phyloP scores from a whole-genome alignment of 345 rosid species.

The Viola odorata region DNA sequence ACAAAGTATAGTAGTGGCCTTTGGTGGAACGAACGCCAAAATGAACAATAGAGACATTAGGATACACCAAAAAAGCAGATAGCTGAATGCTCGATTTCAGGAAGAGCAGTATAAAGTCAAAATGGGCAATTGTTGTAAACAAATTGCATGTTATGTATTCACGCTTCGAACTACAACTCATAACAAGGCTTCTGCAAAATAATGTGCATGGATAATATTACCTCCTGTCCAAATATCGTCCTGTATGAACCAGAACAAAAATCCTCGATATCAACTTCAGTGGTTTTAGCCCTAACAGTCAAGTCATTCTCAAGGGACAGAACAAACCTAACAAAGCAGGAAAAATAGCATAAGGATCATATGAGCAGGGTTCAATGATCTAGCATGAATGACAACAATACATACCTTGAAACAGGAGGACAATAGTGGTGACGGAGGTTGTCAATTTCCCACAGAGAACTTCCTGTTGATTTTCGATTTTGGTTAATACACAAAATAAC shows the following conservation, averaged over 20 bases:
- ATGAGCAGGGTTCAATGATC: not conserved
- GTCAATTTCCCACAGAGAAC: slow-evolving; percentile 95
- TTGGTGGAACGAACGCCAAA: too few species aligned
- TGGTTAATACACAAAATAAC: not conserved
- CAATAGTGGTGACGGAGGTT: slow-evolving; percentile 83
- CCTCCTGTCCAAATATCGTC: slow-evolving; percentile 90
- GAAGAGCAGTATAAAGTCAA: too few species aligned
- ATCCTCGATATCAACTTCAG: slow-evolving; percentile 62
- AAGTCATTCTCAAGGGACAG: slow-evolving; percentile 80
- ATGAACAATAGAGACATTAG: too few species aligned
- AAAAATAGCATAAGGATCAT: not conserved
- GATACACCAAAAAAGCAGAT: too few species aligned
- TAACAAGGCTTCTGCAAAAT: too few species aligned
- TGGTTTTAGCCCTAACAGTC: slow-evolving; percentile 75
- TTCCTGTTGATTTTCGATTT: slow-evolving; percentile 38
- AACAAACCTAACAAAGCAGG: slow-evolving; percentile 49
- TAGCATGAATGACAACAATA: not conserved
- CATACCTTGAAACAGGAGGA: slow-evolving; percentile 88
- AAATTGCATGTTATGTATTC: too few species aligned
- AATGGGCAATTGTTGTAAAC: too few species aligned
- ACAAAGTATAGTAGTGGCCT: too few species aligned
- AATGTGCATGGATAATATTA: slow-evolving; percentile 15
- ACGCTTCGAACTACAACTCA: not conserved
- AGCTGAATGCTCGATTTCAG: too few species aligned
- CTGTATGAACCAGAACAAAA: slow-evolving; percentile 86